Evolutionary conservation across 1,284 basidiomycete species (phyloP).

Genomic region (Vanrija humicola): DNA sequence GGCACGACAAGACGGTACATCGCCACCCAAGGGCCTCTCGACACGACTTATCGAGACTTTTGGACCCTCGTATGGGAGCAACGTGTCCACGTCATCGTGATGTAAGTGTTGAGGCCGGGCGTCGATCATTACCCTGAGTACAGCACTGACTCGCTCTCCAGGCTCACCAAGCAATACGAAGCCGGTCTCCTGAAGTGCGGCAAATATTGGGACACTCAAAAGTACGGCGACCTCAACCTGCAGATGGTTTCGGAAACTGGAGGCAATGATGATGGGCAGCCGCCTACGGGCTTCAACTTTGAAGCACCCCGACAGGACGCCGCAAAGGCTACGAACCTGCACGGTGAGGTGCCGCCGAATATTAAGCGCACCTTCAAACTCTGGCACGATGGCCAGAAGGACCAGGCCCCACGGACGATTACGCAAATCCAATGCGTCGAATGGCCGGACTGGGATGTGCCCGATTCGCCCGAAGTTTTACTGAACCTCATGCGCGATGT

Average conservation of each 20-base stretch:
- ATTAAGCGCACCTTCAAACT: conserved; percentile 71
- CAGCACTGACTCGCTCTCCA: conserved; percentile 64
- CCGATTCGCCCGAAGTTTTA: conserved; percentile 69
- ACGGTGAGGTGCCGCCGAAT: conserved; percentile 16
- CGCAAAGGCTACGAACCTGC: conserved; percentile 1
- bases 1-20: conserved; percentile 80
- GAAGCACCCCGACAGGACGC: conserved; percentile 12
- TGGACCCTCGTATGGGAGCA: conserved; percentile 70
- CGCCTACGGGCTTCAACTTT: conserved; percentile 48
- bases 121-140: conserved; percentile 45
- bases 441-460: conserved; percentile 94
- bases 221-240: conserved; percentile 67
- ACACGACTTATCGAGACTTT: conserved; percentile 85
- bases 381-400: conserved; percentile 59
- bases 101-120: conserved; percentile 56
- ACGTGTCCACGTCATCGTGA: conserved; percentile 55
- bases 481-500: conserved; percentile 64
- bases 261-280: conserved; percentile 34
- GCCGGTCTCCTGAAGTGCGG: conserved; percentile 86
- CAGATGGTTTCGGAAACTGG: conserved; percentile 62
- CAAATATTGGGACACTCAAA: conserved; percentile 74
- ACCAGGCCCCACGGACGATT: conserved; percentile 56
- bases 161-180: conserved; percentile 90
- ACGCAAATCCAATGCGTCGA: conserved; percentile 79
- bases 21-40: conserved; percentile 91